Conservation (phyloP, 306 rosid species). For the Biancaea sappan region DNA sequence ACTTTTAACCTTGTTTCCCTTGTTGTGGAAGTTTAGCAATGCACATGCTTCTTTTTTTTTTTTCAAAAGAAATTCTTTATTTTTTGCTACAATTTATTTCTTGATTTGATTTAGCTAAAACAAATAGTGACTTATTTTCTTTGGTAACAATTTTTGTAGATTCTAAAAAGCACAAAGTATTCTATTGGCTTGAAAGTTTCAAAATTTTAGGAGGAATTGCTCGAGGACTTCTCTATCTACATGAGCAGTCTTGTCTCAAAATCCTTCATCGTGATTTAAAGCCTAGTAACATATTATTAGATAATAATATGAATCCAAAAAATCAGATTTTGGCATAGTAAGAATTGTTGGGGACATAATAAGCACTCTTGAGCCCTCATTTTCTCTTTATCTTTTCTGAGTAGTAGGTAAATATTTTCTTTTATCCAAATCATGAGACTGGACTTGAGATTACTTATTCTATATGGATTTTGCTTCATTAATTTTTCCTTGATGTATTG, state of each 20-base stretch:
- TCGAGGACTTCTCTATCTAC: slow-evolving; percentile 42
- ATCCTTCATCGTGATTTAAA: slow-evolving; percentile 49
- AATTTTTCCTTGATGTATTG: no score
- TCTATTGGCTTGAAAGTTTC: slow-evolving; percentile 36
- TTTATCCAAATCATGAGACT: no score
- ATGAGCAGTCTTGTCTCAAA: slow-evolving; percentile 44
- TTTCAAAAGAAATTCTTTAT: no score
- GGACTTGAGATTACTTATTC: no score
- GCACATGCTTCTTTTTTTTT: neutral
- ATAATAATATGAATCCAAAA: slow-evolving; percentile 39
- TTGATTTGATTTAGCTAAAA: neutral
- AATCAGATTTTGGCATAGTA: slow-evolving; percentile 42
- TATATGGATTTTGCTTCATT: no score
- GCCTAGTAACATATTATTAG: slow-evolving; percentile 40
- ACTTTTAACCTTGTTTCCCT: neutral
- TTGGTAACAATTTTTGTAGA: neutral
- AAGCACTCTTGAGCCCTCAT: neutral
- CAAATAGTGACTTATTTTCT: neutral
- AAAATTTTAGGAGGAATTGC: slow-evolving; percentile 41
- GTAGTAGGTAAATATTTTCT: no score
- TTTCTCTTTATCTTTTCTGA: no score
- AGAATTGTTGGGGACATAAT: slow-evolving; percentile 39
- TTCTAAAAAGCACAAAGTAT: neutral
- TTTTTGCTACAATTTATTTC: no score
- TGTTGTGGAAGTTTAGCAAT: neutral